Evolutionary conservation across 805 yeast genomes (phyloP), one percentile per base, ranked within the genome.

Genomic region (Jamesozyma gamospora): DNA sequence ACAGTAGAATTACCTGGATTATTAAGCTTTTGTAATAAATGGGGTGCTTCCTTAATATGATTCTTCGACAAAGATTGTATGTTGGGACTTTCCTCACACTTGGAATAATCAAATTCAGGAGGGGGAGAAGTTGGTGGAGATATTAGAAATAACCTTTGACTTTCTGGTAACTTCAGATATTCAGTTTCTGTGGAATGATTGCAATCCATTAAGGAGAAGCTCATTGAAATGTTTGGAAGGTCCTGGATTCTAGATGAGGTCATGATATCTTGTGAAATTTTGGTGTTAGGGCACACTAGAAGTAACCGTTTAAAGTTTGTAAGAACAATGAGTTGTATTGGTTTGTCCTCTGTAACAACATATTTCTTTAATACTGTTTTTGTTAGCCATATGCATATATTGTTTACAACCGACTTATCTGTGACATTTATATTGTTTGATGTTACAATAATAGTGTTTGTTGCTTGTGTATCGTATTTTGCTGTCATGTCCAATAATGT

Each of bases 51-150:
- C 1, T 27, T 18, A 2, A 21, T 14, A 24, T 41, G 34, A 16
- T 29, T 21, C 3, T n/a, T 6, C 7, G 33, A 42, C 2, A 18
- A 13, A 13, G 15, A 30, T n/a, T 29, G 19, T 13, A 24, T 30
- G 12, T 32, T 53, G 2, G 71, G 71, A 3, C 55, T 56, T 24
- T 62, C 70, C 41, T 66, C 71, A 19, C 56, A 54, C 30, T 50
- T 52, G 12, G 62, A 51, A 42, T 57, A 66, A 40, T 65, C 63
- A 40, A 66, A 66, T 17, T 50, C 70, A 4, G 64, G 63, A 4
- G 70, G 69, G 1, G 70, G 70, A 3, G 70, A 65, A 5, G 61
- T 53, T 14, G 70, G 70, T 6, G 71, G 71, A 0, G 70, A 64
- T 5, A 66, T 60, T 32, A 66, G 42, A 44, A 66, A 66, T 55